Conservation (phyloP, 2,329 filamentous ascomycete genomes). For the Pseudogymnoascus sp. region DNA sequence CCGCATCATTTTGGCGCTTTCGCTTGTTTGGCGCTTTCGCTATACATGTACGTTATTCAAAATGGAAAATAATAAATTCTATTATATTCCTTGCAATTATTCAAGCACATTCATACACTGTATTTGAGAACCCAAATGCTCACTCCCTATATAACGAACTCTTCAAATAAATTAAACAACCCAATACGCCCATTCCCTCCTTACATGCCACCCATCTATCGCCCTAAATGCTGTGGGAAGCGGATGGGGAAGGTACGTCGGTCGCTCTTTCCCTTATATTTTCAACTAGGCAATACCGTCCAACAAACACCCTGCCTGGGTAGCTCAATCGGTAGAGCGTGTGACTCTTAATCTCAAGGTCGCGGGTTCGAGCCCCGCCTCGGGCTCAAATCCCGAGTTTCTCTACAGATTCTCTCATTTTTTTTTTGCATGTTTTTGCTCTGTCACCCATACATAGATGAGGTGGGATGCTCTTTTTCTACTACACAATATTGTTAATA, state of each 20-base stretch:
- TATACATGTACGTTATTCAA: too few species aligned
- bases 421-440: background rate
- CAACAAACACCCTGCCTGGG: slow-evolving; percentile 9
- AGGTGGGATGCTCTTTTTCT: background rate
- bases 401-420: slow-evolving; percentile 5
- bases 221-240: background rate
- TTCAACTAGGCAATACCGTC: background rate
- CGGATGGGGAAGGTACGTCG: background rate
- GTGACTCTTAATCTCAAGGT: slow-evolving; percentile 45
- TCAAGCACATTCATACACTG: background rate
- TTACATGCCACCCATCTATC: background rate
- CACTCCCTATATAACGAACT: background rate
- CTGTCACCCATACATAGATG: background rate
- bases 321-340: slow-evolving; percentile 69
- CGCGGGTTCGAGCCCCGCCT: slow-evolving; percentile 8
- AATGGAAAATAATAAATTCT: background rate
- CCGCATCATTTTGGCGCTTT: too few species aligned
- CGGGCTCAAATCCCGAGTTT: slow-evolving; percentile 7
- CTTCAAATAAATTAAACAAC: background rate
- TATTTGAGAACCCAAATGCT: background rate
- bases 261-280: background rate
- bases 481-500: too few species aligned
- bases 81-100: background rate
- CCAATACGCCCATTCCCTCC: background rate
- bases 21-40: too few species aligned